A percentile compares a stretch with the other conserved stretches of the same genome.
Conservation (phyloP, 208 protist species). For the Naegleria gruberi region DNA sequence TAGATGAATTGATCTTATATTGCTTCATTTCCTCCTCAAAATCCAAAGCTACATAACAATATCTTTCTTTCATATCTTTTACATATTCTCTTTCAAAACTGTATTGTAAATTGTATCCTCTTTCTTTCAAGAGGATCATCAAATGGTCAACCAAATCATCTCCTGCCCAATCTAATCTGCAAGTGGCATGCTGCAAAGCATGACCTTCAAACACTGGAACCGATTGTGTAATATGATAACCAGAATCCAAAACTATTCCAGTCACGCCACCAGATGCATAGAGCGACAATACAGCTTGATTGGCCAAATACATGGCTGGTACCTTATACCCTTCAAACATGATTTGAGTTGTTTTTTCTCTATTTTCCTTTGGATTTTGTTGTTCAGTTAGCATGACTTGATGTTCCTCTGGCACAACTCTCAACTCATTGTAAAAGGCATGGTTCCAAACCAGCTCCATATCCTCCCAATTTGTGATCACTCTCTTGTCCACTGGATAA, state of each 20-base stretch:
- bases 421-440: constrained; percentile 63
- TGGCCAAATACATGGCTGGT: not conserved
- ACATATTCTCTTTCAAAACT: not conserved
- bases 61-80: constrained; percentile 63
- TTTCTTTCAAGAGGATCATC: not conserved
- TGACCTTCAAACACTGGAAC: not conserved
- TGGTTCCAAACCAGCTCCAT: constrained; percentile 88
- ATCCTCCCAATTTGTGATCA: constrained; percentile 91
- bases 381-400: too few relatives aligned
- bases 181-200: not conserved
- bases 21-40: constrained; percentile 40
- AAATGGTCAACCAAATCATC: not conserved
- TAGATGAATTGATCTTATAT: too few relatives aligned
- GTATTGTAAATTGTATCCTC: not conserved
- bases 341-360: not conserved
- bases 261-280: not conserved
- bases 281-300: not conserved
- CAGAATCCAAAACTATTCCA: not conserved
- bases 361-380: not conserved
- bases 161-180: not conserved
- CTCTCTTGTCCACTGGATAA: constrained; percentile 92
- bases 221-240: not conserved
- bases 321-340: not conserved
- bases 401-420: constrained; percentile 39
- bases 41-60: constrained; percentile 53